phyloP scores from a whole-genome alignment of 139 green algal species.

The Closterium sp. region DNA sequence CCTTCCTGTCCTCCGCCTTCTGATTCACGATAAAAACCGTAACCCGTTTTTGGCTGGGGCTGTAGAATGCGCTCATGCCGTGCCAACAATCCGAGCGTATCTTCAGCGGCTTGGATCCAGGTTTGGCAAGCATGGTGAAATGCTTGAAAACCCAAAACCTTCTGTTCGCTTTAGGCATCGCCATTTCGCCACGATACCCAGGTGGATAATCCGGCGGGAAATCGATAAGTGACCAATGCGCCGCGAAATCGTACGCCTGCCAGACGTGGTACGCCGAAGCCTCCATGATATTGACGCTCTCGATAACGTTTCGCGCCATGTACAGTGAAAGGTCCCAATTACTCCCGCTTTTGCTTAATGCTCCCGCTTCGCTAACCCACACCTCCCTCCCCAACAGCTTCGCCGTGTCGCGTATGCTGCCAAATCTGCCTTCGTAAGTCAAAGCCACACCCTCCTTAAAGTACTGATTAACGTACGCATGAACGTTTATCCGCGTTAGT shows the following conservation, averaged over 20 bases:
- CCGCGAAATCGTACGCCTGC: constrained; percentile 20
- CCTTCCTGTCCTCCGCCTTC: background rate
- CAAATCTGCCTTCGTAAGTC: background rate
- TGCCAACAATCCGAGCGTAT: too few species aligned
- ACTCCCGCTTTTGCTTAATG: background rate
- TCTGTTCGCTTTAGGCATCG: too few species aligned
- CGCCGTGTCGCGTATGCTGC: constrained; percentile 20
- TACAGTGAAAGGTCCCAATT: constrained; percentile 15
- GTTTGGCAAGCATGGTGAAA: too few species aligned
- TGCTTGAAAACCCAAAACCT: too few species aligned
- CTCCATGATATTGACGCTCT: constrained; percentile 43
- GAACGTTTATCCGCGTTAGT: background rate
- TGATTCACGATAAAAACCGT: background rate
- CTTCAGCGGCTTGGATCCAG: too few species aligned
- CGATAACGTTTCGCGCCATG: constrained; percentile 29
- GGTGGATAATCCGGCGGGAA: too few species aligned
- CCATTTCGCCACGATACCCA: too few species aligned
- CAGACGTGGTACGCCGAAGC: constrained; percentile 44
- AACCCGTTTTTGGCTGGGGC: too few species aligned
- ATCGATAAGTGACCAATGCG: background rate
- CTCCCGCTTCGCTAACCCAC: constrained; percentile 50
- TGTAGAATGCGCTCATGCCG: too few species aligned
- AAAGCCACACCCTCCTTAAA: background rate
- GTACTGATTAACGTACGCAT: background rate
- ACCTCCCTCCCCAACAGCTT: constrained; percentile 23